Evolutionary conservation across 2,329 filamentous ascomycete species (phyloP), one percentile per base, ranked within the genome.

Genomic region (Emericellopsis cladophorae): DNA sequence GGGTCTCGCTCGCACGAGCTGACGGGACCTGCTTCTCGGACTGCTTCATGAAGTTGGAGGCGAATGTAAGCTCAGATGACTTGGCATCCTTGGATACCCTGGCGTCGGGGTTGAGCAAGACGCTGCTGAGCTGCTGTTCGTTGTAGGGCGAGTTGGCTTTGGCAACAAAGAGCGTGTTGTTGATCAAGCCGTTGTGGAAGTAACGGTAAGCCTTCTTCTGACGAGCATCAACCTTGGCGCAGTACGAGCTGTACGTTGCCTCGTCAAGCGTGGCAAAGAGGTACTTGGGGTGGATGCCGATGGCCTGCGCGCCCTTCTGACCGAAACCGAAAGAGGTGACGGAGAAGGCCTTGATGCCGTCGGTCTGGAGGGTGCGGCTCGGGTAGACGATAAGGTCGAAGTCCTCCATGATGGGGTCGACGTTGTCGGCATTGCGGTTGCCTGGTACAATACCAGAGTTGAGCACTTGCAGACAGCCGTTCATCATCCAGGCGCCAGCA

Each of bases 401-500:
- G 60, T 95, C 77, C 73, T 96, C 90, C 84, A 98, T 93, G 51
- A 89, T 74, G 58, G 89, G 79, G 59, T 98, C 92, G 42, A 98
- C 80, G 51, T 98, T 98, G 69, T 98, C 92, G 40, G 92, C 92
- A 54, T 98, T 98, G 55, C 89, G 84, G 70, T 98, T 98, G 45
- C 92, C 92, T 12, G 92, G 92, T 21, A 98, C 90, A 39, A 98
- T 72, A 56, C 92, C 92, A 40, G 76, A 82, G 71, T 96, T 94
- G 53, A 98, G 77, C 36, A 95, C 87, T 63, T 98, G 92, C 60
- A 98, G 70, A 61, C 86, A 92, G 49, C 92, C 92, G 71, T 98
- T 98, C 76, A 98, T 81, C 92, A 98, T 98, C 89, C 92, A 98
- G 38, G 90, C 92, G 71, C 92, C 92, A 45, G 92, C 92, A 54